phyloP scores from a whole-genome alignment of 148 eudicot species.

The Selenicereus undatus region DNA sequence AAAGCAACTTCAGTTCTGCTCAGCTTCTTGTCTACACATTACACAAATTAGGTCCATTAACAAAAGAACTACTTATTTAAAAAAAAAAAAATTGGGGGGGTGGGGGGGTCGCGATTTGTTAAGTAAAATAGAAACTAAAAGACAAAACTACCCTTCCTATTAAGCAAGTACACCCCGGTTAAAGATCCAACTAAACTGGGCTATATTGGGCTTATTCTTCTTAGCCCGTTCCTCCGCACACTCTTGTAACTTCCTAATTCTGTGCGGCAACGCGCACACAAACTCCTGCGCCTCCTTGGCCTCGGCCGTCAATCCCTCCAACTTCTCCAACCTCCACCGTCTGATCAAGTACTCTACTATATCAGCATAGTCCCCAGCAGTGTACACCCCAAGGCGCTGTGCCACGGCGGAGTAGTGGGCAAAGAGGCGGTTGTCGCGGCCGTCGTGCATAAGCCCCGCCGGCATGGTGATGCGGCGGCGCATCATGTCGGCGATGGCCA shows the following conservation, averaged over 20 bases:
- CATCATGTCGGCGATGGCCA: conserved; percentile 37
- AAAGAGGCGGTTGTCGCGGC: conserved; percentile 27
- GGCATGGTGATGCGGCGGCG: conserved; percentile 35
- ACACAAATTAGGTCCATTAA: neutral
- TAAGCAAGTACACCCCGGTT: neutral
- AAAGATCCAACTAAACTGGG: neutral
- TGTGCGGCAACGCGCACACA: neutral
- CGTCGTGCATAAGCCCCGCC: conserved; percentile 36
- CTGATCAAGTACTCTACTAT: conserved; percentile 26
- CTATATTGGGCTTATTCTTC: neutral
- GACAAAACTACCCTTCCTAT: neutral
- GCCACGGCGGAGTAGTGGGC: conserved; percentile 35
- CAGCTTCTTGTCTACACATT: no score
- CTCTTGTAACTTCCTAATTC: conserved; percentile 1
- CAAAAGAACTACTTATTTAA: neutral
- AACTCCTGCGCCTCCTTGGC: neutral
- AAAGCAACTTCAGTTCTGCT: no score
- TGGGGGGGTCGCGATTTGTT: neutral
- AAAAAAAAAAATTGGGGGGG: no score
- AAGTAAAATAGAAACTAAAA: neutral
- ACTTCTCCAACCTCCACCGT: conserved; percentile 7
- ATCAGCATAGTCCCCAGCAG: conserved; percentile 35
- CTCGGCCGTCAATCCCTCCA: neutral
- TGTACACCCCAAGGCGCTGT: conserved; percentile 36
- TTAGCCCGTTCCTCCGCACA: neutral